Evolutionary conservation across 73 alveolate genomes (phyloP).

Genomic region (Paraurostyla sp.): DNA sequence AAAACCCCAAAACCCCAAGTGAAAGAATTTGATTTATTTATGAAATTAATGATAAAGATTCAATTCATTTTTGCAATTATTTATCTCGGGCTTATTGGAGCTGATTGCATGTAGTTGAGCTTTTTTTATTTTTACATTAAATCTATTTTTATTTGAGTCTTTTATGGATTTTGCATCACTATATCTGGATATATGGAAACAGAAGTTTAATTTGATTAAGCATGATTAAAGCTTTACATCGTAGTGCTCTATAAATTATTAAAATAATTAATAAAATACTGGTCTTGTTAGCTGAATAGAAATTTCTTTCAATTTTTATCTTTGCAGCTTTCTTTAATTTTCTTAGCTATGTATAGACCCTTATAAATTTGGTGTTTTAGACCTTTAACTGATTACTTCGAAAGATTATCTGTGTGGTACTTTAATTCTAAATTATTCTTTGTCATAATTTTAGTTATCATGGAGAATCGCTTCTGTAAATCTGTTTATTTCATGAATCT

Average conservation of each 20-base stretch:
- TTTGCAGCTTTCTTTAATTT: neutral
- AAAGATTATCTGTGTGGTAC: too few species aligned
- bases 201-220: too few species aligned
- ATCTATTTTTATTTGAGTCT: slow-evolving; percentile 7
- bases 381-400: neutral
- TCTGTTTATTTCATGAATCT: too few species aligned
- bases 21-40: too few species aligned
- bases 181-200: slow-evolving; percentile 21
- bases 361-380: neutral
- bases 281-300: slow-evolving; percentile 34
- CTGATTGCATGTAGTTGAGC: neutral
- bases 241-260: slow-evolving; percentile 2
- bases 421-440: too few species aligned
- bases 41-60: too few species aligned
- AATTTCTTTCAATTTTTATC: neutral
- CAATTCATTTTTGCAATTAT: too few species aligned
- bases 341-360: neutral
- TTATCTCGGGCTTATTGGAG: slow-evolving; percentile 3
- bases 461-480: too few species aligned
- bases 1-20: too few species aligned
- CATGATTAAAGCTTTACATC: neutral
- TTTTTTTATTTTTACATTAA: neutral
- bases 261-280: neutral
- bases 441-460: too few species aligned
- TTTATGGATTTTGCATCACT: neutral